Conservation (phyloP, 179 eudicot species). For the Heliamphora pulchella region DNA sequence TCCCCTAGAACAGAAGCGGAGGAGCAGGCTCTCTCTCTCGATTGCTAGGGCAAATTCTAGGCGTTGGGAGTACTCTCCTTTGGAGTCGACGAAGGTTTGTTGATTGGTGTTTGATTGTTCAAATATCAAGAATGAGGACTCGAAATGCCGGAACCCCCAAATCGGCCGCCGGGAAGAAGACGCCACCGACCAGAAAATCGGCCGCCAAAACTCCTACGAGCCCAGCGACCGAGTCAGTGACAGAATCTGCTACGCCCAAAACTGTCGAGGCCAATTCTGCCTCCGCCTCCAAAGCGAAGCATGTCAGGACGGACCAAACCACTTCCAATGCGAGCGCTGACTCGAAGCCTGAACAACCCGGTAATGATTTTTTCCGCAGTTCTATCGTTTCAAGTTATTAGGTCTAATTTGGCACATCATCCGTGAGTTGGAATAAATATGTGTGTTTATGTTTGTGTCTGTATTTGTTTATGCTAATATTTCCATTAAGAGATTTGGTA, state of each 20-base stretch:
- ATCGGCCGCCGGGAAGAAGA: conserved; percentile 40
- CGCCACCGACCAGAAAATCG: conserved; percentile 43
- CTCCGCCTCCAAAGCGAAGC: conserved; percentile 9
- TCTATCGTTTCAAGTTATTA: too few species aligned
- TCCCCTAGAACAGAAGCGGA: too few species aligned
- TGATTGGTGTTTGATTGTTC: too few species aligned
- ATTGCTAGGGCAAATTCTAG: too few species aligned
- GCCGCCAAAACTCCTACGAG: conserved; percentile 29
- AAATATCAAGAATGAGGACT: conserved; percentile 35
- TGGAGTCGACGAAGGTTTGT: too few species aligned
- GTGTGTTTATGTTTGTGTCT: not conserved
- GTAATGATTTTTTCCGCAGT: conserved; percentile 13
- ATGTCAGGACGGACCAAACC: conserved; percentile 13
- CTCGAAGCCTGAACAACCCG: conserved; percentile 25
- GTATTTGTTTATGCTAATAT: not conserved
- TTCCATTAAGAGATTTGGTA: not conserved
- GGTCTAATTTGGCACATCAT: too few species aligned
- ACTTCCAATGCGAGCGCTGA: not conserved
- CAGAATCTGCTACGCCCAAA: conserved; percentile 19
- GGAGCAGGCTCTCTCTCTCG: too few species aligned
- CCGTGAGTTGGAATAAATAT: not conserved
- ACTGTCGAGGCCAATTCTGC: conserved; percentile 17
- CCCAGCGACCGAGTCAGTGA: conserved; percentile 16
- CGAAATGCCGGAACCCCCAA: conserved; percentile 44
- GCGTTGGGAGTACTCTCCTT: too few species aligned